phyloP scores from a whole-genome alignment of 2,329 filamentous ascomycete species.

The Zopfia rhizophila region DNA sequence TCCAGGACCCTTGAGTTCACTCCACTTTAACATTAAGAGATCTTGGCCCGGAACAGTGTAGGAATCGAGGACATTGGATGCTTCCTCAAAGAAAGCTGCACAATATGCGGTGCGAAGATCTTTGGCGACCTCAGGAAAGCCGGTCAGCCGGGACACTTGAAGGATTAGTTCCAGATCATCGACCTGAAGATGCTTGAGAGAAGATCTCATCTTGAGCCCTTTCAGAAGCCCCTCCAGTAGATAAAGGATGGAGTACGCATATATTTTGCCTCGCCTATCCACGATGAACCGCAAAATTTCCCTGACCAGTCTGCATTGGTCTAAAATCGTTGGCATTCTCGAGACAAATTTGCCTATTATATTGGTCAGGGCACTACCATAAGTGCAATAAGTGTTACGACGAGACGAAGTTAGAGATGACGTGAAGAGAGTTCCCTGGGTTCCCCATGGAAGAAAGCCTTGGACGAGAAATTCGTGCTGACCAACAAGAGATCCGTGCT shows the following conservation, averaged over 20 bases:
- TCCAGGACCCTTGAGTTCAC: constrained; percentile 13
- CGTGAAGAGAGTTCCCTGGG: constrained; percentile 57
- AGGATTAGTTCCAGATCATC: constrained; percentile 47
- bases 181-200: constrained; percentile 24
- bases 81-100: constrained; percentile 34
- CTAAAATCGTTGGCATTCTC: constrained; percentile 11
- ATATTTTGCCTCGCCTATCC: constrained; percentile 48
- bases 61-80: constrained; percentile 7
- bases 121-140: constrained; percentile 55
- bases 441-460: constrained; percentile 60
- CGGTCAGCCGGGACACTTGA: constrained; percentile 48
- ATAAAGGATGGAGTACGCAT: constrained; percentile 55
- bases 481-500: constrained; percentile 18
- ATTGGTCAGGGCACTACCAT: constrained; percentile 52
- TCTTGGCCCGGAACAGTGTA: constrained; percentile 28
- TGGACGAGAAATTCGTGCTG: constrained; percentile 51
- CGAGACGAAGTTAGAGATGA: constrained; percentile 47
- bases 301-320: constrained; percentile 34
- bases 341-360: constrained; percentile 49
- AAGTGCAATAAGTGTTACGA: constrained; percentile 45
- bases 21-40: constrained; percentile 20
- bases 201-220: constrained; percentile 35
- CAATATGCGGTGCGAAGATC: constrained; percentile 50
- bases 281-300: constrained; percentile 49
- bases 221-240: constrained; percentile 54